Evolutionary conservation across 225 moss, liverwort and hornwort species (phyloP).

Genomic region (Bryoerythrophyllum caledonicum): DNA sequence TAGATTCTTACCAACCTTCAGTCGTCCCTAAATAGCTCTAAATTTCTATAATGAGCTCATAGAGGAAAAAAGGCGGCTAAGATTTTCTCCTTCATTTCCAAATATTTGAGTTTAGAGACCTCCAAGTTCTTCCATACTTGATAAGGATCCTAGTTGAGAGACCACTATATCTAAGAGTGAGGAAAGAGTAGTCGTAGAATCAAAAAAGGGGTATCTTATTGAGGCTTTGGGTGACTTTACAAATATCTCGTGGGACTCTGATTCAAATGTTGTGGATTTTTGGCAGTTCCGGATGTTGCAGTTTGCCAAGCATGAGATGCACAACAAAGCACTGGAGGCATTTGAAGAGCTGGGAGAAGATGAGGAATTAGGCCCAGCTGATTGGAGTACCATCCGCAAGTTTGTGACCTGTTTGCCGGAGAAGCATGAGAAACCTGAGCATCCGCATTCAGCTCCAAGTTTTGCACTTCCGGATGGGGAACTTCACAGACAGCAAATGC

Average conservation of each 20-base stretch:
- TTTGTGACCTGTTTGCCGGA: conserved; percentile 66
- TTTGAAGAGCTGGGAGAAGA: conserved; percentile 91
- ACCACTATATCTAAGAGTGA: too few species aligned
- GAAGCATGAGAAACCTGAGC: conserved; percentile 39
- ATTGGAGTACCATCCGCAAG: conserved; percentile 74
- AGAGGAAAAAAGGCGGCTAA: too few species aligned
- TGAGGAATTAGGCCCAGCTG: conserved; percentile 91
- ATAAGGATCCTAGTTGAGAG: too few species aligned
- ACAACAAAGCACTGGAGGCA: conserved; percentile 74
- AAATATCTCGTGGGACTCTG: background rate
- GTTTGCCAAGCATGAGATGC: conserved; percentile 83
- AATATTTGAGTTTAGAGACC: too few species aligned
- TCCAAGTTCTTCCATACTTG: too few species aligned
- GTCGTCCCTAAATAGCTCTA: background rate
- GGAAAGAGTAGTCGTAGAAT: too few species aligned
- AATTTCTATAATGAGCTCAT: too few species aligned
- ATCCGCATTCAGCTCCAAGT: conserved; percentile 67
- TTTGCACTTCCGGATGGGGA: conserved; percentile 40
- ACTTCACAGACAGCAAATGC: conserved; percentile 52
- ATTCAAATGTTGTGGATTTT: conserved; percentile 3
- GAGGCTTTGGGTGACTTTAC: too few species aligned
- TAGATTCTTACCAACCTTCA: background rate
- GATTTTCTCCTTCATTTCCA: too few species aligned
- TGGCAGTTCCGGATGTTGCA: conserved; percentile 65
- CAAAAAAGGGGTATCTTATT: too few species aligned